phyloP scores from a whole-genome alignment of 305 asterid species.

The Fraxinus angustifolia region DNA sequence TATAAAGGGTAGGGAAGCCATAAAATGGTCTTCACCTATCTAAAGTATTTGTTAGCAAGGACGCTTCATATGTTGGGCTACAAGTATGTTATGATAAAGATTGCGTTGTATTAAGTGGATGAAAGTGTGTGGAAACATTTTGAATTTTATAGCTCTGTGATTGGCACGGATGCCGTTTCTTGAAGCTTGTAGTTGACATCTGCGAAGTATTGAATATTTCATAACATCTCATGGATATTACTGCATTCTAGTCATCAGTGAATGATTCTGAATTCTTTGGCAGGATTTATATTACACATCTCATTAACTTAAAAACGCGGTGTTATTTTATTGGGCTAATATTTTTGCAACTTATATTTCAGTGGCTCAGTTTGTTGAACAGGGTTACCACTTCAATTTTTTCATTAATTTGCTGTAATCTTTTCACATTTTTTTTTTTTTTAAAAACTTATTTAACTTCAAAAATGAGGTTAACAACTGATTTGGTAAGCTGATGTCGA shows the following conservation, averaged over 20 bases:
- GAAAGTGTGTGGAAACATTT: neutral
- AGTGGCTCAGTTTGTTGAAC: neutral
- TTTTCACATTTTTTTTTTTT: neutral
- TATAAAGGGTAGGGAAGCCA: neutral
- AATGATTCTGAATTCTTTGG: constrained; percentile 1
- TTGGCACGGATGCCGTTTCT: neutral
- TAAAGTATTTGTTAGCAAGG: neutral
- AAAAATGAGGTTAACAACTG: neutral
- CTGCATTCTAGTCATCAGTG: neutral
- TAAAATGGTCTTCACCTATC: neutral
- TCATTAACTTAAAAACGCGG: neutral
- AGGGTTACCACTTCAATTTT: neutral
- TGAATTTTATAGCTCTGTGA: neutral
- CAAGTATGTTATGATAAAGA: neutral
- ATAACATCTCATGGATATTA: neutral
- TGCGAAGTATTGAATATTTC: neutral
- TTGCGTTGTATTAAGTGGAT: neutral
- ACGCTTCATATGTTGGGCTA: neutral
- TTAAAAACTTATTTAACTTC: neutral
- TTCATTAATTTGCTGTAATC: constrained; percentile 2
- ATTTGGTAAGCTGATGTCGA: neutral
- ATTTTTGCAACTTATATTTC: neutral
- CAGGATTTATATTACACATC: neutral
- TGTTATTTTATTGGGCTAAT: neutral
- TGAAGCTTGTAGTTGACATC: neutral